These are phyloP conservation scores for Candida glucosophila DNA, from an alignment of 1,139 yeast genomes.

Conservation along the genomic window DNA sequence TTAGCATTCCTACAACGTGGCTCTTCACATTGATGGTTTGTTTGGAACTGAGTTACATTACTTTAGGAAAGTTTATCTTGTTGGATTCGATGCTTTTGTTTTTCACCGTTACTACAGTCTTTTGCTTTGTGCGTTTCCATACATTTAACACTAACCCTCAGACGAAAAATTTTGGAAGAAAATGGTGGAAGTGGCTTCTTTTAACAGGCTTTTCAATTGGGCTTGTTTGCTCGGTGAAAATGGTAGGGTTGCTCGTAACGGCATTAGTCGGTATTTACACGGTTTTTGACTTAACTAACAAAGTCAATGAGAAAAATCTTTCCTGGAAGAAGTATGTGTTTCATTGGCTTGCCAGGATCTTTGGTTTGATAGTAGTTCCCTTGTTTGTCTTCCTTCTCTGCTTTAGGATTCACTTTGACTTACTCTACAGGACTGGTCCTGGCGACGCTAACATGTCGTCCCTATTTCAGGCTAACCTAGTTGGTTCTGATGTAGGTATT, in stretches of 20 bases:
- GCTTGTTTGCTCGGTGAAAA: conserved; percentile 73
- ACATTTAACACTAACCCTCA: conserved; percentile 47
- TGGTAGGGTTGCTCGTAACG: conserved; percentile 78
- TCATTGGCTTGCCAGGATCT: conserved; percentile 62
- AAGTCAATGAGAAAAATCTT: conserved; percentile 50
- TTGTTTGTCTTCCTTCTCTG: conserved; percentile 50
- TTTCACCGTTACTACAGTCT: conserved; percentile 81
- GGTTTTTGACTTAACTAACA: conserved; percentile 62
- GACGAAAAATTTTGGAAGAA: conserved; percentile 45
- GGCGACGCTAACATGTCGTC: conserved; percentile 98
- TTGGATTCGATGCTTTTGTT: conserved; percentile 94
- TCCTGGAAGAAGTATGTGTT: conserved; percentile 39
- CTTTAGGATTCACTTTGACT: conserved; percentile 68
- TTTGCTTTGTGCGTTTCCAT: conserved; percentile 73
- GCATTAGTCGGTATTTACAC: conserved; percentile 71
- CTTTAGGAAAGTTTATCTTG: conserved; percentile 84
- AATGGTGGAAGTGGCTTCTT: conserved; percentile 94
- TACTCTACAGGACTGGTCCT: conserved; percentile 70
- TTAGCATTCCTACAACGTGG: conserved; percentile 79
- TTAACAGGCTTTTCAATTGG: conserved; percentile 71
- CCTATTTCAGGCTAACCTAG: conserved; percentile 86
- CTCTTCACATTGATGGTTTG: conserved; percentile 79
- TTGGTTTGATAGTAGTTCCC: conserved; percentile 58
- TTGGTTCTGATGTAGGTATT: conserved; percentile 68
- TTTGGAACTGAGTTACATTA: conserved; percentile 78